Percentiles rank a stretch among this genome's conserved stretches.
These are phyloP conservation scores for Quercus agrifolia DNA, from an alignment of 306 rosid species.

Conservation along the genomic window DNA sequence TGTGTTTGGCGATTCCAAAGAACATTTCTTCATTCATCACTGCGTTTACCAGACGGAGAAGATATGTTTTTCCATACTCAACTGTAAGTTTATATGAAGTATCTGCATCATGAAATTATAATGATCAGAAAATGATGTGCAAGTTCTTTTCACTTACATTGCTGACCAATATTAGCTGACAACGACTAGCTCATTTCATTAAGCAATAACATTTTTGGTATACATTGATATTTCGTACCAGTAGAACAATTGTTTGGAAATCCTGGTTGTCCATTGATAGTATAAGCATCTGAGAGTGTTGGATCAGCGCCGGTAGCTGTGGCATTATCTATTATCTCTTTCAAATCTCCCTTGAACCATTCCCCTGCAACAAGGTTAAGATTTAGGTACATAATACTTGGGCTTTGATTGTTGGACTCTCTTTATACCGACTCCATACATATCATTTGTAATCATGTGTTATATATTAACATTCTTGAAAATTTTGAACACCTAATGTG, in stretches of 20 bases:
- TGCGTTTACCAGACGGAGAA: conserved; percentile 21
- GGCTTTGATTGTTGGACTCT: too few relatives aligned
- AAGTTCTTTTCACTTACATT: too few relatives aligned
- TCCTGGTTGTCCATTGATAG: not conserved
- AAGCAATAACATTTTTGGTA: too few relatives aligned
- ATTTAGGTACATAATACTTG: not conserved
- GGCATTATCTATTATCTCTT: not conserved
- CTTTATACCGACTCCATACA: too few relatives aligned
- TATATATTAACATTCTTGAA: too few relatives aligned
- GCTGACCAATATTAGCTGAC: too few relatives aligned
- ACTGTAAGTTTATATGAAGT: conserved; percentile 22
- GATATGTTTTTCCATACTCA: conserved; percentile 33
- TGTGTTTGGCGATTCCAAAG: conserved; percentile 40
- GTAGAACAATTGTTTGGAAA: not conserved
- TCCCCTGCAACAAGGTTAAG: not conserved
- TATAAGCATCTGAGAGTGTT: not conserved
- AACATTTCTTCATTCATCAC: conserved; percentile 40
- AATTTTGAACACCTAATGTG: too few relatives aligned
- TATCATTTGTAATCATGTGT: too few relatives aligned
- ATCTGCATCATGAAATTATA: conserved; percentile 14
- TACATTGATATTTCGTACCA: not conserved
- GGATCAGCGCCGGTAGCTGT: not conserved
- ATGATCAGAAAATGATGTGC: too few relatives aligned
- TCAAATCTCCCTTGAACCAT: not conserved
- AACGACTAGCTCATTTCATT: too few relatives aligned